A percentile compares a stretch with the other conserved stretches of the same genome.
Evolutionary conservation across 2,329 filamentous ascomycete genomes (phyloP).

Genomic region (Neoascochyta sp.): DNA sequence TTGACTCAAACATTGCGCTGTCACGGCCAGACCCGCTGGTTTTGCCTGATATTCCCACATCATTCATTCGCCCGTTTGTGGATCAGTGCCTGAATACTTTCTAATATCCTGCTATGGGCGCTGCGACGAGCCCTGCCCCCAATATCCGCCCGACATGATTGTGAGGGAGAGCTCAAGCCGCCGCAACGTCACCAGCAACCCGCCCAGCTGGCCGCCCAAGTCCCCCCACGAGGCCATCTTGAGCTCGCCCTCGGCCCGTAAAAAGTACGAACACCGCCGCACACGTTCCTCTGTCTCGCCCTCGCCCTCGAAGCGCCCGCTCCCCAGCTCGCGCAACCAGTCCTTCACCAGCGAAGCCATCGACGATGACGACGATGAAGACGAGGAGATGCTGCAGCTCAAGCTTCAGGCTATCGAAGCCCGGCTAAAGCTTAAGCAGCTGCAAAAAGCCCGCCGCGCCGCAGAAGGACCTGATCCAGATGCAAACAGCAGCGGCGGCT

Average conservation of each 20-base stretch:
- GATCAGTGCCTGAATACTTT: no score
- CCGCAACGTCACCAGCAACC: conserved; percentile 34
- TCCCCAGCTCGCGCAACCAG: no score
- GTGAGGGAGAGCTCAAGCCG: conserved; percentile 46
- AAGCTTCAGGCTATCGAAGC: conserved; percentile 87
- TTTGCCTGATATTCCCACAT: no score
- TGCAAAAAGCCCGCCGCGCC: conserved; percentile 58
- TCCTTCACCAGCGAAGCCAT: conserved; percentile 12
- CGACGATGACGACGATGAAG: conserved; percentile 62
- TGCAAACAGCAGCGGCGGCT: conserved; percentile 17
- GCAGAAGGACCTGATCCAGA: conserved; percentile 18
- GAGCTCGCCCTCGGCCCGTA: conserved; percentile 73
- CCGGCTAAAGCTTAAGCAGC: conserved; percentile 77
- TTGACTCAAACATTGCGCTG: conserved; percentile 11
- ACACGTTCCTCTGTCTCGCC: conserved; percentile 56
- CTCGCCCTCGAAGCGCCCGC: conserved; percentile 57
- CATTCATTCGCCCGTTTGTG: no score
- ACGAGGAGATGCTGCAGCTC: conserved; percentile 81
- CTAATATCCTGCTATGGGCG: no score
- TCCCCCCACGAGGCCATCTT: conserved; percentile 61
- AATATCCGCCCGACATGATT: no score
- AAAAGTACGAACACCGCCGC: conserved; percentile 63
- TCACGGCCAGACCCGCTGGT: no score
- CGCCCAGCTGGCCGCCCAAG: conserved; percentile 58
- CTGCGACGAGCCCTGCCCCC: no score